These are phyloP conservation scores for Henckelia pumila DNA, from an alignment of 257 asterid species.

Conservation along the genomic window DNA sequence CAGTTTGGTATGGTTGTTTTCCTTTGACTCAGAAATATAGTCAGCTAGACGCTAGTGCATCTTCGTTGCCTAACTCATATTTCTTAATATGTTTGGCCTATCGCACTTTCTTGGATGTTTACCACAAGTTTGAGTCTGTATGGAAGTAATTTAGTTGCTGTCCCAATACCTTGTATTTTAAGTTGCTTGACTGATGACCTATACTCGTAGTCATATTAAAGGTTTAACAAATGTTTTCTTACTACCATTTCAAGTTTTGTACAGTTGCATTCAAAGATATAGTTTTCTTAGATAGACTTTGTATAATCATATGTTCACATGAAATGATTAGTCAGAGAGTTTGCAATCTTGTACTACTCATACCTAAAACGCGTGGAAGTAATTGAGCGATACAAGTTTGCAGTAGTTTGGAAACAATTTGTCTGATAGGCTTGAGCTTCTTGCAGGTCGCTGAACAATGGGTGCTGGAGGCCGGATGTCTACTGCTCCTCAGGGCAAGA, in stretches of 20 bases:
- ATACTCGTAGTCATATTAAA: background rate
- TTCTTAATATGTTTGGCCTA: too few relatives aligned
- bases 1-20: background rate
- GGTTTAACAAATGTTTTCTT: too few relatives aligned
- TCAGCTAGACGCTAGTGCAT: background rate
- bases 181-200: background rate
- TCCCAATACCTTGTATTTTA: background rate
- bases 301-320: background rate
- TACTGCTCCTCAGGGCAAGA: constrained; percentile 29
- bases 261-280: background rate
- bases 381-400: background rate
- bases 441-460: constrained; percentile 34
- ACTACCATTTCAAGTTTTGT: background rate
- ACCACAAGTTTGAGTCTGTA: background rate
- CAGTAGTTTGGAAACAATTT: too few relatives aligned
- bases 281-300: background rate
- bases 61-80: background rate
- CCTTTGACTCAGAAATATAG: background rate
- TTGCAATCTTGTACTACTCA: background rate
- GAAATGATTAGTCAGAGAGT: background rate
- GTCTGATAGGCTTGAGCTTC: background rate
- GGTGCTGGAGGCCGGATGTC: constrained; percentile 53
- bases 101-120: background rate
- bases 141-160: background rate
- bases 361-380: background rate